These are phyloP conservation scores for Gossypium australe DNA, from an alignment of 345 rosid genomes.

Conservation along the genomic window DNA sequence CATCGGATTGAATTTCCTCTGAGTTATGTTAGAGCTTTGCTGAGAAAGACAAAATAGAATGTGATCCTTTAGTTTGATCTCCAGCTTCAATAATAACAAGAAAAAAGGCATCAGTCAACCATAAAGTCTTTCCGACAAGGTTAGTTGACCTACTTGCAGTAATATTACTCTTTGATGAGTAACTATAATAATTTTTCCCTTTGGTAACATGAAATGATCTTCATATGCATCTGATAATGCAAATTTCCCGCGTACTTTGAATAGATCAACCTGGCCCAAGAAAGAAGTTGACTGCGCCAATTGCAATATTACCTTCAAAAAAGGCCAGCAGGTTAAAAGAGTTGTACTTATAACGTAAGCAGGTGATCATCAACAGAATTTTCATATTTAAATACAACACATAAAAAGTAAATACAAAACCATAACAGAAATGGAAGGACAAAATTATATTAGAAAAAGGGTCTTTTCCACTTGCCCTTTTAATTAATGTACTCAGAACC, in stretches of 20 bases:
- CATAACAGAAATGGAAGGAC: background rate
- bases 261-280: conserved; percentile 93
- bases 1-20: conserved; percentile 82
- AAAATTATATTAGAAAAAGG: background rate
- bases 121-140: conserved; percentile 4
- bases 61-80: background rate
- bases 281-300: conserved; percentile 91
- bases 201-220: conserved; percentile 83
- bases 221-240: conserved; percentile 96
- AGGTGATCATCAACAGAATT: background rate
- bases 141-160: conserved; percentile 59
- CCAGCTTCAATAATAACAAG: background rate
- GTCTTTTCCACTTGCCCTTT: too few relatives aligned
- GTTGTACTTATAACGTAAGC: background rate
- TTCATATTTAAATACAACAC: background rate
- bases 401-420: background rate
- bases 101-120: background rate
- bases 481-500: background rate
- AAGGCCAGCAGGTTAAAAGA: conserved; percentile 6
- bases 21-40: conserved; percentile 87
- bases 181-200: conserved; percentile 64
- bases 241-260: conserved; percentile 97
- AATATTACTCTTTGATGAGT: conserved; percentile 82
- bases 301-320: conserved; percentile 78
- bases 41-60: conserved; percentile 24